Evolutionary conservation across 2,329 filamentous ascomycete species (phyloP).

Genomic region (Exophiala calicioides): DNA sequence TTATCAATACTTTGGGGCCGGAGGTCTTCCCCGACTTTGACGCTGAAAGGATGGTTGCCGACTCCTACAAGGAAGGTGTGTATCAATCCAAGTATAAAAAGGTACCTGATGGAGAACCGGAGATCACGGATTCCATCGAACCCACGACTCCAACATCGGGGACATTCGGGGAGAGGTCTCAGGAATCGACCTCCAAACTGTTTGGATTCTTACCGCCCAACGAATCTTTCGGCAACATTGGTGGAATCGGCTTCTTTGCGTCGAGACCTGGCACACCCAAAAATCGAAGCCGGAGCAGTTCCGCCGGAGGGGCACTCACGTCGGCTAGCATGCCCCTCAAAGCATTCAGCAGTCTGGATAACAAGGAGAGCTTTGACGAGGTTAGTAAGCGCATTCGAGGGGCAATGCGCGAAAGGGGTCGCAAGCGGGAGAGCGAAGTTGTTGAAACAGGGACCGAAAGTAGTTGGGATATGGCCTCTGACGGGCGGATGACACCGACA

Average conservation of each 20-base stretch:
- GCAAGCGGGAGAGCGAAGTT: slow-evolving; percentile 44
- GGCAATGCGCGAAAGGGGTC: slow-evolving; percentile 78
- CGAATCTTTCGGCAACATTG: slow-evolving; percentile 91
- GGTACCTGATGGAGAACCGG: slow-evolving; percentile 28
- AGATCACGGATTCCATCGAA: slow-evolving; percentile 37
- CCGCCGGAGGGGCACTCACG: slow-evolving; percentile 62
- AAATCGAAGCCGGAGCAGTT: slow-evolving; percentile 70
- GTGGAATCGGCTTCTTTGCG: slow-evolving; percentile 84
- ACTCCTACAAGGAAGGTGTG: slow-evolving; percentile 47
- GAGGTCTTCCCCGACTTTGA: slow-evolving; percentile 98
- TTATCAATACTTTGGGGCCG: slow-evolving; percentile 93
- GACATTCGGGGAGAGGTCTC: slow-evolving; percentile 31
- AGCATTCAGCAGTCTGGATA: slow-evolving; percentile 67
- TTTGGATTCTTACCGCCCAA: slow-evolving; percentile 67
- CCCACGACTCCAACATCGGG: slow-evolving; percentile 31
- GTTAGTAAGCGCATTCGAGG: slow-evolving; percentile 80
- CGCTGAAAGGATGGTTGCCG: slow-evolving; percentile 65
- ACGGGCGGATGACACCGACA: slow-evolving; percentile 25
- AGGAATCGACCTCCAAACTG: slow-evolving; percentile 34
- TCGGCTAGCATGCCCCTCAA: slow-evolving; percentile 64
- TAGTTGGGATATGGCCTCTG: slow-evolving; percentile 32
- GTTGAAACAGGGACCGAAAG: slow-evolving; percentile 28
- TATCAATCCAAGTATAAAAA: slow-evolving; percentile 31
- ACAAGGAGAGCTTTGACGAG: slow-evolving; percentile 73
- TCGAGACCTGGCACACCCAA: slow-evolving; percentile 81